These are phyloP conservation scores for Pulveroboletus sp. DNA, from an alignment of 1,284 basidiomycete genomes.

Conservation along the genomic window DNA sequence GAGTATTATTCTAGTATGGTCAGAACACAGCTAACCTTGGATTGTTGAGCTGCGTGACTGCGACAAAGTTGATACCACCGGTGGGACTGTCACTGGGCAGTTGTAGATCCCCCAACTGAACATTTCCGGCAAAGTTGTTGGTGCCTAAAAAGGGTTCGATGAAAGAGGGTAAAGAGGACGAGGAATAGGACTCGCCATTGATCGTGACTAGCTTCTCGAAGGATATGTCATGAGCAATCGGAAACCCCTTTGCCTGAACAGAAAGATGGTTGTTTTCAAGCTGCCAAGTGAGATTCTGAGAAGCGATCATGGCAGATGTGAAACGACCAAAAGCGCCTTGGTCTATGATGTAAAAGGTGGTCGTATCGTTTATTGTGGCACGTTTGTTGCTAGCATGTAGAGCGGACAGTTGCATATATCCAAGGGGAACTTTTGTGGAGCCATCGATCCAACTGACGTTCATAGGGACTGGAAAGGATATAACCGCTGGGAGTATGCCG, in stretches of 20 bases:
- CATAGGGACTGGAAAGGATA: slow-evolving; percentile 51
- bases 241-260: slow-evolving; percentile 69
- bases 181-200: slow-evolving; percentile 36
- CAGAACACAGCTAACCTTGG: slow-evolving; percentile 43
- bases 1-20: neutral
- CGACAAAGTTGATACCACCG: slow-evolving; percentile 67
- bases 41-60: slow-evolving; percentile 59
- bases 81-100: slow-evolving; percentile 68
- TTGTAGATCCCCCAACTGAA: slow-evolving; percentile 59
- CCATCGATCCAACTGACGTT: slow-evolving; percentile 54
- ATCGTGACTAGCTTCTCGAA: slow-evolving; percentile 59
- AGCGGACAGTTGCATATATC: slow-evolving; percentile 43
- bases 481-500: slow-evolving; percentile 55
- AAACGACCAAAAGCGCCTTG: slow-evolving; percentile 55
- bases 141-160: slow-evolving; percentile 42
- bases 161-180: neutral
- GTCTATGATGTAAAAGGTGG: slow-evolving; percentile 52
- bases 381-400: slow-evolving; percentile 49
- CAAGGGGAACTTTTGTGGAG: slow-evolving; percentile 42
- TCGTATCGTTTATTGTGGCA: slow-evolving; percentile 56
- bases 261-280: slow-evolving; percentile 54
- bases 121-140: slow-evolving; percentile 59
- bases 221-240: slow-evolving; percentile 54
- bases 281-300: slow-evolving; percentile 70
- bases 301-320: slow-evolving; percentile 59